Evolutionary conservation across 1,284 basidiomycete species (phyloP).

Genomic region (Ganoderma boninense): DNA sequence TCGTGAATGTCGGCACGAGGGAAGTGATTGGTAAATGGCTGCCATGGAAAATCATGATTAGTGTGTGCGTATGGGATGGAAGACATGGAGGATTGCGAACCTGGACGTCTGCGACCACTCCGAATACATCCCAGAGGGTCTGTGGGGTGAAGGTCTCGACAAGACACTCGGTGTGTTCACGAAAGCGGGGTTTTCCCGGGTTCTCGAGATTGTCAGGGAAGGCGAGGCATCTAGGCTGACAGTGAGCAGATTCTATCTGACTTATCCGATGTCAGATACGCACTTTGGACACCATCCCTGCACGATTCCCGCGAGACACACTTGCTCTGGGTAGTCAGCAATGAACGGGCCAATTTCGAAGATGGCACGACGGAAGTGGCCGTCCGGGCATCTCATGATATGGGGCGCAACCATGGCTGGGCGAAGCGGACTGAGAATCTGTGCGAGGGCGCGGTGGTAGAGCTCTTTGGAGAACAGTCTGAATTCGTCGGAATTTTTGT

Average conservation of each 20-base stretch:
- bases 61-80: too few relatives aligned
- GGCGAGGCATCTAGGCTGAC: neutral
- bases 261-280: neutral
- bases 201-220: neutral
- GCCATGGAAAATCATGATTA: too few relatives aligned
- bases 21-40: neutral
- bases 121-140: neutral
- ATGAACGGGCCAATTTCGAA: neutral
- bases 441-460: neutral
- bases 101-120: neutral
- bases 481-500: neutral
- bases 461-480: neutral
- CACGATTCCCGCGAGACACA: neutral
- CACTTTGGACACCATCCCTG: neutral
- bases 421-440: neutral
- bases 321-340: neutral
- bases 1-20: neutral
- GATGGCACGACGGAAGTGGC: neutral
- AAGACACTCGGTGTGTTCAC: neutral
- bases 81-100: neutral
- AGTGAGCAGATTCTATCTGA: neutral
- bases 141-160: neutral
- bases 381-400: neutral
- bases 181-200: neutral
- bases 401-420: neutral